Conservation (phyloP, 176 grass and related monocot species). For the Oryza longistaminata region DNA sequence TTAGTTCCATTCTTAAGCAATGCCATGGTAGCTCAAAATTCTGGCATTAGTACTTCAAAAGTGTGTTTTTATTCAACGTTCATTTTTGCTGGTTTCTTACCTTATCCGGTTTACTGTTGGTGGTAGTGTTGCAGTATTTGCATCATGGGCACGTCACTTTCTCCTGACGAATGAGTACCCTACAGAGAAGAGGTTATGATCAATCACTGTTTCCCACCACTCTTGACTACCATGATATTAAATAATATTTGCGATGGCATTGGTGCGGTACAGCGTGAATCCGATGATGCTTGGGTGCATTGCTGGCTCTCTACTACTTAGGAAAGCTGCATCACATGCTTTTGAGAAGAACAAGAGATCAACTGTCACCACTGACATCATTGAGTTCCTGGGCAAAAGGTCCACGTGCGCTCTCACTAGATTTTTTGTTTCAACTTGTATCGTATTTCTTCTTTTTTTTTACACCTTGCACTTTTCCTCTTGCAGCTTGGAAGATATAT, state of each 20-base stretch:
- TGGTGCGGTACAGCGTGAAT: slow-evolving; percentile 55
- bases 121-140: slow-evolving; percentile 80
- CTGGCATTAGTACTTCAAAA: neutral
- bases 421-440: slow-evolving; percentile 22
- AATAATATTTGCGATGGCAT: neutral
- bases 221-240: neutral
- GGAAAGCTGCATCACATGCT: slow-evolving; percentile 63
- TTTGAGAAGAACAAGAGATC: slow-evolving; percentile 74
- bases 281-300: slow-evolving; percentile 84
- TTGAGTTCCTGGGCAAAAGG: slow-evolving; percentile 61
- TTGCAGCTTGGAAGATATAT: slow-evolving; percentile 82
- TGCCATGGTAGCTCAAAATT: neutral
- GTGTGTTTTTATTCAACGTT: neutral
- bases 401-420: neutral
- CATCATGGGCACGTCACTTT: slow-evolving; percentile 62
- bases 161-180: slow-evolving; percentile 46
- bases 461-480: neutral
- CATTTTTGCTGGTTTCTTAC: neutral
- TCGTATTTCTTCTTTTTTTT: neutral
- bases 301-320: slow-evolving; percentile 69
- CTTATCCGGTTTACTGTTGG: slow-evolving; percentile 8
- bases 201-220: neutral
- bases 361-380: slow-evolving; percentile 81
- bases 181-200: slow-evolving; percentile 60
- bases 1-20: neutral